phyloP scores from a whole-genome alignment of 116 monocot species.

The Posidonia oceanica region DNA sequence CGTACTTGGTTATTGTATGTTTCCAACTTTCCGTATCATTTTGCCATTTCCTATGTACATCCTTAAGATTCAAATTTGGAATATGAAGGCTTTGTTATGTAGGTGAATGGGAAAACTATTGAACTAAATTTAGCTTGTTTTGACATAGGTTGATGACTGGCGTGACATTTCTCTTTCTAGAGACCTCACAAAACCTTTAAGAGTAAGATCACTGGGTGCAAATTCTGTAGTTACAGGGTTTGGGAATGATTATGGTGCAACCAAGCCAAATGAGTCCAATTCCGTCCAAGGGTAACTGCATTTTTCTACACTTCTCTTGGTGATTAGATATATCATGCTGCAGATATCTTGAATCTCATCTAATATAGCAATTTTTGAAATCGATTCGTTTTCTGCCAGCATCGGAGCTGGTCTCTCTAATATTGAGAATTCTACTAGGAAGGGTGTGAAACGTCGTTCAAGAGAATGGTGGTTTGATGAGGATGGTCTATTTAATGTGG shows the following conservation, averaged over 20 bases:
- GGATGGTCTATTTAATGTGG: conserved; percentile 83
- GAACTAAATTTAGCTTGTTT: neutral
- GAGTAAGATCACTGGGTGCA: conserved; percentile 49
- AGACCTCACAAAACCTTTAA: conserved; percentile 53
- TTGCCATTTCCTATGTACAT: too few species aligned
- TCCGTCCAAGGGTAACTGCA: conserved; percentile 39
- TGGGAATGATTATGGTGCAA: conserved; percentile 45
- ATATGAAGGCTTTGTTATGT: too few species aligned
- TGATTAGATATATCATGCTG: neutral
- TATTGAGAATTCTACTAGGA: conserved; percentile 17
- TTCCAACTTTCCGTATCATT: too few species aligned
- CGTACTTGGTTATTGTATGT: too few species aligned
- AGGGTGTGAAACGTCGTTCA: conserved; percentile 28
- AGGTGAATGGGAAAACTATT: too few species aligned
- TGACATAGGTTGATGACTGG: conserved; percentile 83
- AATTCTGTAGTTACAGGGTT: conserved; percentile 62
- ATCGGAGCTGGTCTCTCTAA: conserved; percentile 17
- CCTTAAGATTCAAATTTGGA: too few species aligned
- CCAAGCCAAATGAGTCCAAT: conserved; percentile 14
- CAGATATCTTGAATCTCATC: neutral
- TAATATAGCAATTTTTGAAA: neutral
- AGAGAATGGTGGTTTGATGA: conserved; percentile 84
- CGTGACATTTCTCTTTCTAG: conserved; percentile 73
- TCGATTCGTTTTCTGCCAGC: conserved; percentile 10
- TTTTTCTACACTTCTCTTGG: neutral